These are phyloP conservation scores for Sordaria brevicollis DNA, from an alignment of 495 filamentous ascomycete genomes.

Conservation along the genomic window DNA sequence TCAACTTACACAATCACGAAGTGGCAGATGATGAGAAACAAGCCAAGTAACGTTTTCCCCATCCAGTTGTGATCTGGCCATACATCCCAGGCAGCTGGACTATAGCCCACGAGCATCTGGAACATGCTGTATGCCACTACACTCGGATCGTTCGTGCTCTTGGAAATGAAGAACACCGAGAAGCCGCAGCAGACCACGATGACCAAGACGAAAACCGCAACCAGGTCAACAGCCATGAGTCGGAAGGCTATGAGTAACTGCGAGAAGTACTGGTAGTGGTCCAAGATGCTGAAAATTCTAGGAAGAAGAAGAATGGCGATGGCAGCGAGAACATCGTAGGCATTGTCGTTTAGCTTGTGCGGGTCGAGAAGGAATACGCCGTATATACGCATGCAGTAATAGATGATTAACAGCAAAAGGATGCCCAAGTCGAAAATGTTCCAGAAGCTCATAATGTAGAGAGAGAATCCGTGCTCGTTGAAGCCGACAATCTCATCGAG, in stretches of 20 bases:
- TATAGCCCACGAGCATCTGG: constrained; percentile 83
- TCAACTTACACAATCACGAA: constrained; percentile 66
- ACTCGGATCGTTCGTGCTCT: constrained; percentile 48
- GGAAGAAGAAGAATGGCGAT: constrained; percentile 85
- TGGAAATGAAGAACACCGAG: constrained; percentile 84
- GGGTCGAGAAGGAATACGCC: constrained; percentile 68
- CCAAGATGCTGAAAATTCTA: constrained; percentile 79
- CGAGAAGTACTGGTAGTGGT: constrained; percentile 91
- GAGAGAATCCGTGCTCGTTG: constrained; percentile 85
- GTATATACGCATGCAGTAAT: constrained; percentile 80
- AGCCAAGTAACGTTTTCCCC: constrained; percentile 59
- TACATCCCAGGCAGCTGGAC: constrained; percentile 41
- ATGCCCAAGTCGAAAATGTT: constrained; percentile 90
- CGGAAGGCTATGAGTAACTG: constrained; percentile 87
- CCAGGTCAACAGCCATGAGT: constrained; percentile 81
- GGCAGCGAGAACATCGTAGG: constrained; percentile 82
- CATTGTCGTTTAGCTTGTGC: constrained; percentile 59
- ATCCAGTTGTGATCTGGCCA: constrained; percentile 74
- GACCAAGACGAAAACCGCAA: constrained; percentile 72
- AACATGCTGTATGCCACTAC: constrained; percentile 81
- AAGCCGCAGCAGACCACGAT: constrained; percentile 84
- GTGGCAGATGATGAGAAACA: constrained; percentile 89
- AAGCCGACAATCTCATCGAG: constrained; percentile 90
- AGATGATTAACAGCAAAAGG: constrained; percentile 71
- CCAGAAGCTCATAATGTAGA: constrained; percentile 96